phyloP scores from a whole-genome alignment of 495 filamentous ascomycete species.

The Lasiosphaeria hispida region DNA sequence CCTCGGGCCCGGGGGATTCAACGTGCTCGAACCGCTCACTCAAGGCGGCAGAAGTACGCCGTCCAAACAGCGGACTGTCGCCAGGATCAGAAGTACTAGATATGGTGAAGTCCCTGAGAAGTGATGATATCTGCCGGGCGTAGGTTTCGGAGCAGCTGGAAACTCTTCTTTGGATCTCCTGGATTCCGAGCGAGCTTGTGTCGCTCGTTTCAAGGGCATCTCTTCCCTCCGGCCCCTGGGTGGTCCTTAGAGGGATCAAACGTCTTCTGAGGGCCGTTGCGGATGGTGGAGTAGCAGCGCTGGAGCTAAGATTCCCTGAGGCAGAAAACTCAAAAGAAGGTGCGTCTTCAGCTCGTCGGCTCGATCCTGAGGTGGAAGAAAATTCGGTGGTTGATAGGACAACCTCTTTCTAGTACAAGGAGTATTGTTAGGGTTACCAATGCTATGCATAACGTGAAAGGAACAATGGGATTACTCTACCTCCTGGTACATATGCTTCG shows the following conservation, averaged over 20 bases:
- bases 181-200: not conserved
- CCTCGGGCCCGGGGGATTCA: not conserved
- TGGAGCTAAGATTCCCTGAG: conserved; percentile 4
- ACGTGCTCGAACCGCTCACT: conserved; percentile 2
- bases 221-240: conserved; percentile 4
- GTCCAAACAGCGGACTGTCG: conserved; percentile 5
- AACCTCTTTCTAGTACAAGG: conserved; percentile 2
- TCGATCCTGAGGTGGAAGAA: conserved; percentile 11
- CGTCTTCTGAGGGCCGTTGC: not conserved
- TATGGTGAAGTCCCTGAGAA: conserved; percentile 30
- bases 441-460: no score
- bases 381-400: conserved; percentile 10
- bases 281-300: not conserved
- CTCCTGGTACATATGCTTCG: no score
- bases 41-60: conserved; percentile 3
- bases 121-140: conserved; percentile 24
- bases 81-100: conserved; percentile 16
- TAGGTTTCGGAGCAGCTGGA: conserved; percentile 30
- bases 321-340: conserved; percentile 13
- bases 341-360: conserved; percentile 12
- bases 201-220: conserved; percentile 6
- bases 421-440: not conserved
- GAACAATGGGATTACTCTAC: no score
- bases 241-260: conserved; percentile 3
- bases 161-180: conserved; percentile 22